Conservation (phyloP, 352 stramenopile genomes). For the Globisporangium megalacanthum region DNA sequence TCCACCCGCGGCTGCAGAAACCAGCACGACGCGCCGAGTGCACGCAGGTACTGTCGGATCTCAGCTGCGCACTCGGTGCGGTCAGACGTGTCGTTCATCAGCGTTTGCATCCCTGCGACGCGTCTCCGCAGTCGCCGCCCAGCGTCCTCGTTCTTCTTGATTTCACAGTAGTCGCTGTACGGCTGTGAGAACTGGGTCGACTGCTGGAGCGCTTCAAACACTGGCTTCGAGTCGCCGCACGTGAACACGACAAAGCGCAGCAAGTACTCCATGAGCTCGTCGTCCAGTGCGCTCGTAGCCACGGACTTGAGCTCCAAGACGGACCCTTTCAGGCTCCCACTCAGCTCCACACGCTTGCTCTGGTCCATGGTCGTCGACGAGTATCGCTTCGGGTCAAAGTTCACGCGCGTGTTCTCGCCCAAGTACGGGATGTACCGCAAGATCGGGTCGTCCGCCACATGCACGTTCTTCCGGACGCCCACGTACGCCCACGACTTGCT, state of each 20-base stretch:
- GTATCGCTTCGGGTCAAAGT: constrained; percentile 60
- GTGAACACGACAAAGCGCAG: constrained; percentile 41
- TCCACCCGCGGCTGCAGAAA: constrained; percentile 23
- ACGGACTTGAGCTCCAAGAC: constrained; percentile 28
- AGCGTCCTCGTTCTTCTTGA: constrained; percentile 32
- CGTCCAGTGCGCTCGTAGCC: constrained; percentile 30
- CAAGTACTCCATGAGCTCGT: constrained; percentile 59
- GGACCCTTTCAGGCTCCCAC: constrained; percentile 23
- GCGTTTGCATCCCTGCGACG: constrained; percentile 20
- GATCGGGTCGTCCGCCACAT: constrained; percentile 77
- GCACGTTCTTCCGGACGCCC: constrained; percentile 64
- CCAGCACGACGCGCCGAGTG: constrained; percentile 19
- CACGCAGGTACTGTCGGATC: constrained; percentile 9
- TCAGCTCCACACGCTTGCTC: constrained; percentile 28
- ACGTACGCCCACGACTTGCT: constrained; percentile 60
- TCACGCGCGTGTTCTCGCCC: constrained; percentile 55
- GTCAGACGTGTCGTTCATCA: constrained; percentile 10
- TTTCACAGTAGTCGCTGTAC: constrained; percentile 37
- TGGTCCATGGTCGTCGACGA: constrained; percentile 57
- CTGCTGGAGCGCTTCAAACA: constrained; percentile 39
- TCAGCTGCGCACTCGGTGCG: neutral
- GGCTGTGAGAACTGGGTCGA: constrained; percentile 26
- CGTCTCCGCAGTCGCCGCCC: constrained; percentile 13
- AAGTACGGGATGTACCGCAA: constrained; percentile 89
- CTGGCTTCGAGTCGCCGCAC: constrained; percentile 37